A percentile compares a stretch with the other conserved stretches of the same genome.
Evolutionary conservation across 2,329 filamentous ascomycete genomes (phyloP).

Genomic region (Aspergillus thermomutatus): DNA sequence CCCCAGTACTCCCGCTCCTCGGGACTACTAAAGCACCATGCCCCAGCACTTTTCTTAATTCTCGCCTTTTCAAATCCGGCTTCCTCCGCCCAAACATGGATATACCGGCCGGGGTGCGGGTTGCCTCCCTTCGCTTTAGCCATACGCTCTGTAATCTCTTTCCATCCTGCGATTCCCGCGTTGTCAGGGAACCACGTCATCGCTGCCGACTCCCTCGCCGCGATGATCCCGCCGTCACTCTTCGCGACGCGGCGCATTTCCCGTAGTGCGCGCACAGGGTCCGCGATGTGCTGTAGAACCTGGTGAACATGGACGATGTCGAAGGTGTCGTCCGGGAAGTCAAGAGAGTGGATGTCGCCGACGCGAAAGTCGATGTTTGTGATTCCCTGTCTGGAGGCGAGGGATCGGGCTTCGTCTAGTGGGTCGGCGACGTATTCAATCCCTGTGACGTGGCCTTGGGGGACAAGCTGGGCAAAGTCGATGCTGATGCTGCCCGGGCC

Average conservation of each 20-base stretch:
- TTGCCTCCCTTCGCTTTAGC: constrained; percentile 24
- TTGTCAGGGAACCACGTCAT: constrained; percentile 33
- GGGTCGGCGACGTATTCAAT: constrained; percentile 33
- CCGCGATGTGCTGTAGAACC: constrained; percentile 54
- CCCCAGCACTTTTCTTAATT: constrained; percentile 28
- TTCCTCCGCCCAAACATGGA: constrained; percentile 36
- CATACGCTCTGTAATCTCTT: constrained; percentile 18
- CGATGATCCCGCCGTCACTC: constrained; percentile 53
- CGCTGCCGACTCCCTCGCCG: constrained; percentile 41
- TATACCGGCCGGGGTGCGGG: constrained; percentile 24
- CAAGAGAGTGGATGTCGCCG: constrained; percentile 42
- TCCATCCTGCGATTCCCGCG: constrained; percentile 24
- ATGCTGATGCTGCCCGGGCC: constrained; percentile 45
- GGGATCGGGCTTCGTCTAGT: constrained; percentile 30
- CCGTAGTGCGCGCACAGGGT: constrained; percentile 50
- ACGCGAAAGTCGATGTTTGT: constrained; percentile 34
- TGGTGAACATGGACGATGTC: constrained; percentile 61
- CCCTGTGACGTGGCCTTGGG: constrained; percentile 37
- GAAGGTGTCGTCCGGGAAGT: constrained; percentile 46
- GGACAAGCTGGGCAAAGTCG: constrained; percentile 38
- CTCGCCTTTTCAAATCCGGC: constrained; percentile 28
- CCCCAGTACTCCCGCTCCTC: constrained; percentile 36
- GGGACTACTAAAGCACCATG: constrained; percentile 34
- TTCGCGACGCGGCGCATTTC: constrained; percentile 56
- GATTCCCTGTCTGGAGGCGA: constrained; percentile 27